A percentile compares a stretch with the other conserved stretches of the same genome.
Conservation (phyloP, 2,329 filamentous ascomycete genomes). For the Teratosphaeria nubilosa region DNA sequence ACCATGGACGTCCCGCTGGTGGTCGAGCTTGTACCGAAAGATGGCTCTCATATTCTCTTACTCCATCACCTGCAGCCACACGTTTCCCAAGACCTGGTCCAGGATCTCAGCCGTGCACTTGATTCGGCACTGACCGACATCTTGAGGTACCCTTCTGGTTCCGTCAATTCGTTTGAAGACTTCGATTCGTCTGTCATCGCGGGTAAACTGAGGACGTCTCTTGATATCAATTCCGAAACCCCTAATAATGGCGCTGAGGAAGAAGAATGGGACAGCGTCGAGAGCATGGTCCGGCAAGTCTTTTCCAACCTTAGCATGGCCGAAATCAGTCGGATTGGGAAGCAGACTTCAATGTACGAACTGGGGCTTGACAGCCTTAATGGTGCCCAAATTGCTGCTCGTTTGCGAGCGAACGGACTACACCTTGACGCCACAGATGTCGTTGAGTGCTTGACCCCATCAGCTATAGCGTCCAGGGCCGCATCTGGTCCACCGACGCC, state of each 20-base stretch:
- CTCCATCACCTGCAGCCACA: conserved; percentile 47
- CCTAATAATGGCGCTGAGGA: neutral
- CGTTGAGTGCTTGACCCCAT: conserved; percentile 42
- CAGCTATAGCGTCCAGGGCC: conserved; percentile 10
- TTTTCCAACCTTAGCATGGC: conserved; percentile 50
- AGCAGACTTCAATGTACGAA: conserved; percentile 65
- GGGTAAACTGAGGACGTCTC: neutral
- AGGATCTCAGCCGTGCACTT: conserved; percentile 20
- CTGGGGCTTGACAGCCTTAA: conserved; percentile 90
- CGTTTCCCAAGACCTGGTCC: conserved; percentile 40
- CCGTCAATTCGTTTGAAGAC: conserved; percentile 10
- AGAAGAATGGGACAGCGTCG: conserved; percentile 40
- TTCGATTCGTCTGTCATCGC: conserved; percentile 3
- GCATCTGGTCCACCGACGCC: neutral
- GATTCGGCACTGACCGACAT: conserved; percentile 16
- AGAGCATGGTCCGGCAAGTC: conserved; percentile 45
- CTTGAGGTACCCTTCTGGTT: conserved; percentile 20
- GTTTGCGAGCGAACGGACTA: conserved; percentile 51
- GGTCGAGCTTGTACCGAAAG: conserved; percentile 58
- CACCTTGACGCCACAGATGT: conserved; percentile 60
- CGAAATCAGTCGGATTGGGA: conserved; percentile 41
- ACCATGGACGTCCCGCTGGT: conserved; percentile 69
- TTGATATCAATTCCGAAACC: neutral
- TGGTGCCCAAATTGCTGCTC: conserved; percentile 63
- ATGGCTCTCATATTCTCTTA: conserved; percentile 38